Conservation (phyloP, 2,329 filamentous ascomycete genomes). For the Colletotrichum brevisporum region DNA sequence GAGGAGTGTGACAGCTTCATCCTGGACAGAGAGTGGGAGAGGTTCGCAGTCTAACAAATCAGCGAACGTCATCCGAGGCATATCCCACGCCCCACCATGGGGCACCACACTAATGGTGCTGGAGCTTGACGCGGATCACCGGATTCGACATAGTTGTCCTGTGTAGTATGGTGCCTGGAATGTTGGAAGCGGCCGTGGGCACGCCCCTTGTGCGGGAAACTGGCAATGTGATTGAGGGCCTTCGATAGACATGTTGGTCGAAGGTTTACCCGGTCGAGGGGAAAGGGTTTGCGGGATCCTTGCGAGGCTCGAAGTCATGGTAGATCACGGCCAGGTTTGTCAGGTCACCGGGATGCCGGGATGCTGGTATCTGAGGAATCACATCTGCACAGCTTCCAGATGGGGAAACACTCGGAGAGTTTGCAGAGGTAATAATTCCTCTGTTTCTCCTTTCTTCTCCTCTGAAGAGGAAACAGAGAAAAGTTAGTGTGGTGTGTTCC, state of each 20-base stretch:
- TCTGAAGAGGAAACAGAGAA: neutral
- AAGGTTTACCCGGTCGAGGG: conserved; percentile 4
- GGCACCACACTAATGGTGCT: conserved; percentile 34
- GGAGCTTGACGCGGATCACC: conserved; percentile 39
- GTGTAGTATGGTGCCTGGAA: conserved; percentile 22
- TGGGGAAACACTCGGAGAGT: neutral
- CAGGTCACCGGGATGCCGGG: neutral
- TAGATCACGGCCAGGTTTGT: neutral
- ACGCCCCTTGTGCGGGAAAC: conserved; percentile 8
- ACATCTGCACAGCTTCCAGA: neutral
- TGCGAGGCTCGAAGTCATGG: conserved; percentile 5
- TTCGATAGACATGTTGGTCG: conserved; percentile 5
- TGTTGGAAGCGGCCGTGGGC: conserved; percentile 34
- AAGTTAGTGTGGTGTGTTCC: neutral
- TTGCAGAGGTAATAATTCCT: neutral
- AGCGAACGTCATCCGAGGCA: conserved; percentile 36
- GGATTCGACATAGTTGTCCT: conserved; percentile 34
- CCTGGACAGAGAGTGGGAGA: conserved; percentile 41
- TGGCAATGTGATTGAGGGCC: conserved; percentile 5
- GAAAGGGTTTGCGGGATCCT: conserved; percentile 6
- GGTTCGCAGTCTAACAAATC: conserved; percentile 37
- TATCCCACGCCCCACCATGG: conserved; percentile 39
- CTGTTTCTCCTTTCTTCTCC: neutral
- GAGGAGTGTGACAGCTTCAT: conserved; percentile 41
- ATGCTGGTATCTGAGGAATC: neutral